Conservation (phyloP, 257 asterid species). For the Ehretia macrophylla region DNA sequence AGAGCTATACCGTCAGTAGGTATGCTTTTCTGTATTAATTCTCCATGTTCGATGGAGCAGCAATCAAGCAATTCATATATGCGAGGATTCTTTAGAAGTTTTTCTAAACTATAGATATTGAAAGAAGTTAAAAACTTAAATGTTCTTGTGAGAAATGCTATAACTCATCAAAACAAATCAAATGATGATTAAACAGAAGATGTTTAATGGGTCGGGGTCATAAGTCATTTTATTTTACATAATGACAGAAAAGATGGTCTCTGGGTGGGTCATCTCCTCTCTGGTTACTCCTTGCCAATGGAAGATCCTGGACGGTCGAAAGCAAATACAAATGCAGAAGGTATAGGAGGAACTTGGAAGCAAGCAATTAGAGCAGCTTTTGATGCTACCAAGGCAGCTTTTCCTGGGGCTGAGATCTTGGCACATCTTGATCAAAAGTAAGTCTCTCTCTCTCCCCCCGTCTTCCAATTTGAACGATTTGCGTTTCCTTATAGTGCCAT, state of each 20-base stretch:
- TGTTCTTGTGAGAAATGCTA: too few species aligned
- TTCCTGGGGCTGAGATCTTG: constrained; percentile 80
- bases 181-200: not conserved
- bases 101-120: too few species aligned
- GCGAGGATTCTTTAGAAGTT: too few species aligned
- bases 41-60: too few species aligned
- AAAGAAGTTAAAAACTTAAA: too few species aligned
- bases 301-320: constrained; percentile 79
- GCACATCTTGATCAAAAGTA: constrained; percentile 98
- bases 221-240: constrained; percentile 7
- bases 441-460: constrained; percentile 12
- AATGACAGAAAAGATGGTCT: constrained; percentile 56
- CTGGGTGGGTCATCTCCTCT: constrained; percentile 93
- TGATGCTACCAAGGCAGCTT: constrained; percentile 72
- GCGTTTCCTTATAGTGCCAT: not conserved
- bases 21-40: too few species aligned
- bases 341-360: constrained; percentile 86
- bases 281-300: constrained; percentile 94
- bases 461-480: not conserved
- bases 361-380: constrained; percentile 75
- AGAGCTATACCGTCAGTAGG: too few species aligned
- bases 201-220: not conserved
- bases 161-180: constrained; percentile 1
- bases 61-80: too few species aligned
- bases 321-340: constrained; percentile 36